phyloP scores from a whole-genome alignment of 108 stramenopile genomes.

The Parietichytrium sp. region DNA sequence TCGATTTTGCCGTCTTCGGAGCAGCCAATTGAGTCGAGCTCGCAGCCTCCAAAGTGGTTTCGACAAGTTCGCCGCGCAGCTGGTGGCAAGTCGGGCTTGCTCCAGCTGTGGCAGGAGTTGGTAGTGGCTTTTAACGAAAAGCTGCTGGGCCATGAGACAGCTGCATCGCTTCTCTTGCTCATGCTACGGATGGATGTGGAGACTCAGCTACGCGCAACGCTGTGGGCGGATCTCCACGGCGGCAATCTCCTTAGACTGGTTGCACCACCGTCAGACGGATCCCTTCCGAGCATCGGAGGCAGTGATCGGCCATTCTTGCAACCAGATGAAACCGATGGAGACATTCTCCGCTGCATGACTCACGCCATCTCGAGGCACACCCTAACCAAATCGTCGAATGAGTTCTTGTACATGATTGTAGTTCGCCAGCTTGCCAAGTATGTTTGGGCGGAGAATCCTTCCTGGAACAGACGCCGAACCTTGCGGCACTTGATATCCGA shows the following conservation, averaged over 20 bases:
- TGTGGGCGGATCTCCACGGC: neutral
- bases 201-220: neutral
- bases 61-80: too few species aligned
- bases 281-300: neutral
- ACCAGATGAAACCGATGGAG: slow-evolving; percentile 7
- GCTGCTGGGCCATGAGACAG: neutral
- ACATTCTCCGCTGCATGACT: slow-evolving; percentile 3
- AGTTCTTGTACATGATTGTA: neutral
- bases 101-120: neutral
- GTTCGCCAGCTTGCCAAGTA: neutral
- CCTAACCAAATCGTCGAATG: neutral
- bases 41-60: too few species aligned
- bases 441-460: neutral
- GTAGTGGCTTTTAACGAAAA: slow-evolving; percentile 24
- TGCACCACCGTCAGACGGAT: neutral
- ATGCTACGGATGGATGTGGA: neutral
- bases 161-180: neutral
- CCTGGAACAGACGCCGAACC: slow-evolving; percentile 18
- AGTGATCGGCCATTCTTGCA: too few species aligned
- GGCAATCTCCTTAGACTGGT: slow-evolving; percentile 1
- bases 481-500: too few species aligned
- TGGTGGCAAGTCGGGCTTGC: neutral
- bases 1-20: too few species aligned
- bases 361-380: neutral
- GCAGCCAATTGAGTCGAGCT: too few species aligned